A percentile compares a stretch with the other conserved stretches of the same genome.
Conservation (phyloP, 768 basidiomycete species). For the Podaxis sp. region DNA sequence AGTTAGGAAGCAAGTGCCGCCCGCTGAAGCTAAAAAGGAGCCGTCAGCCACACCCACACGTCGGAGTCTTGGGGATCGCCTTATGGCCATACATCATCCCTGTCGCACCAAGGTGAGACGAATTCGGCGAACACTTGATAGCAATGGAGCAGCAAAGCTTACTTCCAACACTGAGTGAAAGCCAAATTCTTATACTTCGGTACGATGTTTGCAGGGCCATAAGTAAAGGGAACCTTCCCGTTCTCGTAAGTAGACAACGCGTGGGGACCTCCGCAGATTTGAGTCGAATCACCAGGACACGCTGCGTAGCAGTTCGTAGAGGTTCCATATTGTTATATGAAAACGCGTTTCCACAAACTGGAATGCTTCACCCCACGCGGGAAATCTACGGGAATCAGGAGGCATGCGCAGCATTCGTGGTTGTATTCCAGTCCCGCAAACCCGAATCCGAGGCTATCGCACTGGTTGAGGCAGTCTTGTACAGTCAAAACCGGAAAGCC, state of each 20-base stretch:
- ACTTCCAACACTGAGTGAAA: slow-evolving; percentile 16
- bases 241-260: slow-evolving; percentile 18
- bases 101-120: background rate
- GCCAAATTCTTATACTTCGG: slow-evolving; percentile 13
- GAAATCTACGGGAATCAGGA: background rate
- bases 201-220: slow-evolving; percentile 13
- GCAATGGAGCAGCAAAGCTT: background rate
- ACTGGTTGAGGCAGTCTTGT: slow-evolving; percentile 17
- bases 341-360: slow-evolving; percentile 19
- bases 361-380: background rate
- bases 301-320: slow-evolving; percentile 10
- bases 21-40: background rate
- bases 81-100: slow-evolving; percentile 13
- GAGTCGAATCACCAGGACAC: slow-evolving; percentile 16
- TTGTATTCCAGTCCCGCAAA: slow-evolving; percentile 19
- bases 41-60: background rate
- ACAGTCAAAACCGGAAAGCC: slow-evolving; percentile 15
- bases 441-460: slow-evolving; percentile 12
- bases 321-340: slow-evolving; percentile 14
- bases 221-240: slow-evolving; percentile 15
- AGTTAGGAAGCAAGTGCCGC: slow-evolving; percentile 11
- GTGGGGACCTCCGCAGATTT: slow-evolving; percentile 18
- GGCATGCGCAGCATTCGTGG: slow-evolving; percentile 18
- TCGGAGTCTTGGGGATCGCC: background rate
- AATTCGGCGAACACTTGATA: background rate